Base-by-base conservation (phyloP, 176 grass and related monocot genomes). In the Cenchrus americanus region DNA sequence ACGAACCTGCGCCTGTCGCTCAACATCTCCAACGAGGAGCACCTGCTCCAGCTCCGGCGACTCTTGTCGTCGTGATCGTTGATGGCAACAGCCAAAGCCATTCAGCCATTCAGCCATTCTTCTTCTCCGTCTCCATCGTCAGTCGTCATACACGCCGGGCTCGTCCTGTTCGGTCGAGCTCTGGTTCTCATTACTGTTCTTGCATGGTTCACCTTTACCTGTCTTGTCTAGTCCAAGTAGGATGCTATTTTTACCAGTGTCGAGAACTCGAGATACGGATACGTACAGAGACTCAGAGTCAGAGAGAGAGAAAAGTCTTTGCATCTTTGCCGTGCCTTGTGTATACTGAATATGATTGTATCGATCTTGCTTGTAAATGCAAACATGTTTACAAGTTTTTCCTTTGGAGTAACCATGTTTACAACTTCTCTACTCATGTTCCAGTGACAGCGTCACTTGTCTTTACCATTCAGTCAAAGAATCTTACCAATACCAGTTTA, bases 1-100 rank as follows among this genome's bases (percentile, higher is more conserved):
- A 94, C 93, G 23, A 94, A 94, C 86, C 90, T 94, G 23, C 90
- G 93, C 14, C 79, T 94, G 18, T 94, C 89, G 8, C 90, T 94
- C 46, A 89, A 94, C 74, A 92, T 94, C 54, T 88, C 93, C 60
- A 94, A 92, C 63, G 93, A 94, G 49, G 90, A 94, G 76, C 93
- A 94, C 48, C 67, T 94, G 47, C 85, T 85, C 30, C 93, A 94
- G 78, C 67, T 94, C 49, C 85, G 87, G 87, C 82, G 69, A 57
- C 85, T 94, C 21, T 50, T 94, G 32, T 88, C 93, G 0, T 53
- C 59, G 43, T 86, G 83, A 84, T 70, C 53, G 52, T 41, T 37
- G 50, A 0, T 8, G 10, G 71, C 47, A 13, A 71, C 22, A 61
- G n/a, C n/a, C 58, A 12, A 1, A 19, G 52, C 6, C 52, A 18